Evolutionary conservation across 495 filamentous ascomycete genomes (phyloP), one percentile per base, ranked within the genome.

Genomic region (Penicillium lividum): DNA sequence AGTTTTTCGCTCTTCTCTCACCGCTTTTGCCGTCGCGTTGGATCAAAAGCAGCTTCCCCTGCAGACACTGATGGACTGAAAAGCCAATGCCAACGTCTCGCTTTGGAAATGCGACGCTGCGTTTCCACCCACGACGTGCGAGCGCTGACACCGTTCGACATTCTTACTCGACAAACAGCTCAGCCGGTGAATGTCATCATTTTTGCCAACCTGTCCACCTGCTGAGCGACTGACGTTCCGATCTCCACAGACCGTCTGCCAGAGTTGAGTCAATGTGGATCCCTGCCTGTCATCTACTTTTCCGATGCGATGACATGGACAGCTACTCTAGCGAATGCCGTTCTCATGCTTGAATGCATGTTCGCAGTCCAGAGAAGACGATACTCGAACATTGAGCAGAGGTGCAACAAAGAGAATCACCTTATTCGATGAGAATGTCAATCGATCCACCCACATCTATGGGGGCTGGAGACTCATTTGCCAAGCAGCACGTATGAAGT

Each of bases 21-120:
- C 45, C 45, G 45, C 45, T 27, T 48, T 48, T 48, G 27, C 45
- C 27, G 45, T 48, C 45, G 45, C 45, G 45, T 48, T n/a, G 7
- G 27, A 48, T 10, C 1, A 2, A 2, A 22, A 22, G 22, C 15
- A 10, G 30, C 30, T 9, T 33, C 30, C 30, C 3, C 30, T 33
- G 1, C 22, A 22, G 22, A 22, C 22, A 22, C 8, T 9, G 8
- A 33, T 5, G 6, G 22, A 33, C 30, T 33, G 6, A 6, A 9
- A 33, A 9, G 30, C 8, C 30, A 9, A 6, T 9, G 30, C 45
- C 45, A 47, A 29, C 25, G 22, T 29, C 45, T 47, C 7, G 25
- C 45, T 48, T 48, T 30, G 27, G 45, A 48, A 7, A 48, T 11
- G 30, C 27, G 5, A 30, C 7, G 45, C 45, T 48, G 45, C 0